Conservation (phyloP, 192 early-diverging fungal species). For the Coemansia sp. region DNA sequence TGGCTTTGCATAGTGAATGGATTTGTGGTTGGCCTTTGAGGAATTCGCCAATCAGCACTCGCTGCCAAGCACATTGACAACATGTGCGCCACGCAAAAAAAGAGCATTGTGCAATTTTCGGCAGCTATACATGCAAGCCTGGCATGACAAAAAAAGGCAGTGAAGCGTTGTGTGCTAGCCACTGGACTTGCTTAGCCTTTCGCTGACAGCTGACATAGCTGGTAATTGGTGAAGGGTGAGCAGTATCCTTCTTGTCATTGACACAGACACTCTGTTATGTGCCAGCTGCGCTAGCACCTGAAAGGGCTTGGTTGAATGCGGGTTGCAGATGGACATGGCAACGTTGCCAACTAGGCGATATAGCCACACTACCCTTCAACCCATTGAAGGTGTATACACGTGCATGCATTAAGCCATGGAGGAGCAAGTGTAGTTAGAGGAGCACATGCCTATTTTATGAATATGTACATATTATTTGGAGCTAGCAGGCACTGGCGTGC, state of each 20-base stretch:
- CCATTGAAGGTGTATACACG: neutral
- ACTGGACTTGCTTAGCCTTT: neutral
- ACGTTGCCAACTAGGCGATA: neutral
- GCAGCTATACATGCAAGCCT: neutral
- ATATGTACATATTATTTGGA: neutral
- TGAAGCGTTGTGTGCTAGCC: too few relatives aligned
- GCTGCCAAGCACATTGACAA: neutral
- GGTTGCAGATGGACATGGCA: neutral
- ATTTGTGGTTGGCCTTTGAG: neutral
- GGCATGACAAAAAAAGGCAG: neutral
- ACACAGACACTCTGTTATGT: neutral
- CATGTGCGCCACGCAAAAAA: neutral
- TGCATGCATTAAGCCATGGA: slow-evolving; percentile 2
- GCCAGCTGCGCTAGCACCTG: neutral
- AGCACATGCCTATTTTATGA: neutral
- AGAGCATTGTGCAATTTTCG: neutral
- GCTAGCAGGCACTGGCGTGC: neutral
- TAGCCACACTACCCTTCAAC: neutral
- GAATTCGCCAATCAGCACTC: neutral
- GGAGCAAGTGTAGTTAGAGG: neutral
- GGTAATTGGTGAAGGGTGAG: too few relatives aligned
- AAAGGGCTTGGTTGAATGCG: slow-evolving; percentile 3
- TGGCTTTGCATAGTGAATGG: neutral
- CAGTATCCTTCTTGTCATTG: too few relatives aligned
- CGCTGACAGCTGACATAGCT: neutral